A percentile compares a stretch with the other conserved stretches of the same genome.
phyloP scores from a whole-genome alignment of 176 grass and related monocot genomes.

The Stipa capillata region DNA sequence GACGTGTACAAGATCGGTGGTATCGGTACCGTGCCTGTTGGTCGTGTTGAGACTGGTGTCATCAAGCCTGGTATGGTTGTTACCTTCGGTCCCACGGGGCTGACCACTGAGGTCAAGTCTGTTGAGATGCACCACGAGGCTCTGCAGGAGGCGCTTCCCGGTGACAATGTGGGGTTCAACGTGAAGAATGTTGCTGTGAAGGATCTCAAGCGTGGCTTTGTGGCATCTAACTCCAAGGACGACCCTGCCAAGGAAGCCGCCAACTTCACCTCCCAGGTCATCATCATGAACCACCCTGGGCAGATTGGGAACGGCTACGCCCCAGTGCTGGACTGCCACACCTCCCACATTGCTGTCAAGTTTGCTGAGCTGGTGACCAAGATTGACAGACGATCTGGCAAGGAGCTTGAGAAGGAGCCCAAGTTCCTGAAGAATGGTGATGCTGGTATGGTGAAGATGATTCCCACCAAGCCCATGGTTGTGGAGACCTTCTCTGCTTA shows the following conservation, averaged over 20 bases:
- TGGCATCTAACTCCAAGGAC: constrained; percentile 86
- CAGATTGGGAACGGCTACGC: constrained; percentile 87
- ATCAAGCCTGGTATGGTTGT: constrained; percentile 80
- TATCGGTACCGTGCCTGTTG: constrained; percentile 79
- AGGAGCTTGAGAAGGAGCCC: constrained; percentile 83
- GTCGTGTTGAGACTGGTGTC: constrained; percentile 73
- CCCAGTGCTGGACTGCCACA: constrained; percentile 88
- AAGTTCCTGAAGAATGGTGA: constrained; percentile 93
- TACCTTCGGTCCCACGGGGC: constrained; percentile 62
- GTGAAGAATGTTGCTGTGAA: constrained; percentile 86
- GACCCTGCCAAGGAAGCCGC: constrained; percentile 86
- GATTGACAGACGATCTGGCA: constrained; percentile 78
- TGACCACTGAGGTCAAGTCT: constrained; percentile 88
- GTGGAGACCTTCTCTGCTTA: constrained; percentile 70
- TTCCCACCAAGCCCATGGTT: constrained; percentile 94
- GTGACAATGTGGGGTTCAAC: constrained; percentile 77
- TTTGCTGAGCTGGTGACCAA: constrained; percentile 82
- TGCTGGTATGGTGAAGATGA: constrained; percentile 79
- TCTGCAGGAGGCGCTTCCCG: constrained; percentile 59
- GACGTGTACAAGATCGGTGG: constrained; percentile 95
- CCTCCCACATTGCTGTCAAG: constrained; percentile 91
- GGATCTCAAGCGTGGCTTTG: constrained; percentile 77
- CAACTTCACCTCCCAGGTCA: constrained; percentile 85
- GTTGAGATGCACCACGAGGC: constrained; percentile 95
- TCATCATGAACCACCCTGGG: constrained; percentile 97